Base-by-base conservation (phyloP, 306 rosid species). In the Trifolium fragiferum region DNA sequence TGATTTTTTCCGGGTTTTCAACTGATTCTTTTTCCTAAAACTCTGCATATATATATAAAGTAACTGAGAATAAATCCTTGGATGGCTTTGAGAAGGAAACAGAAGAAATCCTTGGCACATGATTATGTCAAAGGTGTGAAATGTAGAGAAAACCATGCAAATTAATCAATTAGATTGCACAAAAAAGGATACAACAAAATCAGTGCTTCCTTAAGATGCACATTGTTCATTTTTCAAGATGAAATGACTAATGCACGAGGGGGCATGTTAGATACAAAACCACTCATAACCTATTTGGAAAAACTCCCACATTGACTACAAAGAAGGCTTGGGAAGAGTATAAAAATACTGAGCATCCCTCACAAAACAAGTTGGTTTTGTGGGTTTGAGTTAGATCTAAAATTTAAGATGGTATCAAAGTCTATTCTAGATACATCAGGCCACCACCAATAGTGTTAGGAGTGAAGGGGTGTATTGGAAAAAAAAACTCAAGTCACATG, bases 1-100 rank as follows among this genome's bases (percentile, higher is more conserved):
- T 71, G 84, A 25, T 40, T 67, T 87, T 87, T 80, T 84, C 68
- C 50, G 82, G 78, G 73, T 47, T 82, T 83, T 89, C 75, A 78
- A 57, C 40, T 49, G 35, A 51, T 81, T 83, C 76, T 76, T 88
- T 62, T 76, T 89, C 86, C 76, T 79, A 68, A 77, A 68, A 64
- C 58, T 86, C 98, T 93, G 87, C 80, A 81, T 13, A 70, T 13
- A 70, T 62, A 72, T 33, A 47, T 46, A 62, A 67, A 76, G 76
- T 40, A 33, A 44, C 32, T 64, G 47, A 51, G 66, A 66, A 66
- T 5, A 62, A 54, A 60, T 81, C 10, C 60, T 70, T 55, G 25
- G 40, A 27, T 23, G 70, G 27, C 53, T 51, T 33, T 40, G 71
- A 44, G 69, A 68, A 60, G 66, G 30, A 44, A 69, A 73, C 9